Evolutionary conservation across 805 yeast species (phyloP), one percentile per base, ranked within the genome.

Genomic region (Cyberlindnera suaveolens): DNA sequence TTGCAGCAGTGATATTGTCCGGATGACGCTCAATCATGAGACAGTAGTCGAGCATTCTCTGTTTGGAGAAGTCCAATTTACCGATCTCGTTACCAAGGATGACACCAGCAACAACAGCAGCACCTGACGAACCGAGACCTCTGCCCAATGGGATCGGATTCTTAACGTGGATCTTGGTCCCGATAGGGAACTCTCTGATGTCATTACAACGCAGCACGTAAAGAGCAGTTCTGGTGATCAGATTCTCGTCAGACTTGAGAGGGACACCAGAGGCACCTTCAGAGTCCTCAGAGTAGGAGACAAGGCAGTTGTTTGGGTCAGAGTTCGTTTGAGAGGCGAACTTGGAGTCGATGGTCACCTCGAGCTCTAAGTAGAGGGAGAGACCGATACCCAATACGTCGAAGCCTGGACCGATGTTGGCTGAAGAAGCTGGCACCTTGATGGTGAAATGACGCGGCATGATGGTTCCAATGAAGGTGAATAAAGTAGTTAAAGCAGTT

Each of bases 11-110:
- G 58, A 93, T 90, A 64, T 93, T 93, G 66, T 93, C 99, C 31
- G 99, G 99, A 59, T 93, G 99, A 62, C 98, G 81, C 70, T 93
- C 99, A 53, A 93, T 90, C 93, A 93, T 86, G 54, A 93, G 74
- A 64, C 96, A 88, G 70, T 85, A 93, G 64, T 93, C 99, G 56
- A 93, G 71, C 80, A 93, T 75, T 54, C 98, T 74, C 54, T 78
- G 82, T 64, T 85, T 90, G 39, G 81, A 67, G 47, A 89, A 77
- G 1, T 77, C 78, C 31, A 91, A 69, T 40, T 77, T 71, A 32
- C 93, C 96, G 30, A 90, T 72, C 51, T 82, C 91, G 60, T 86
- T 86, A 38, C 95, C 99, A 36, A 93, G 71, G 67, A 89, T 71
- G 11, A 85, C 95, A 59, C 99, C 99, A 16, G 95, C 98, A 26